Evolutionary conservation across 805 yeast genomes (phyloP).

Genomic region (Suhomyces prunicola): DNA sequence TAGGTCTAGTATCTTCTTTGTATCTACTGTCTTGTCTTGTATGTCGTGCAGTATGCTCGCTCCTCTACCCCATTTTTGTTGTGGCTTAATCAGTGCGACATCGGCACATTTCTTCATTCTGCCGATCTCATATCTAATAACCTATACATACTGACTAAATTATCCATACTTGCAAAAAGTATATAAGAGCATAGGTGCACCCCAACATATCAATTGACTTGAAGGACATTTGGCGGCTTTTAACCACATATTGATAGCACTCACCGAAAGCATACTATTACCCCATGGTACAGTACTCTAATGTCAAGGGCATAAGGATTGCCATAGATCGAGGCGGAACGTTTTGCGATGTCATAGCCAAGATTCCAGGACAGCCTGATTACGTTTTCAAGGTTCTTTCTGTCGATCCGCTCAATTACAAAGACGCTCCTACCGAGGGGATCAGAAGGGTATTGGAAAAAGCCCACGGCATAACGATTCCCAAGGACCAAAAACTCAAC

Average conservation of each 20-base stretch:
- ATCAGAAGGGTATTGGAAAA: conserved; percentile 72
- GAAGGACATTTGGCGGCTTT: no score
- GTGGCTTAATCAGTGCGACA: not conserved
- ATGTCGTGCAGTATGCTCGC: no score
- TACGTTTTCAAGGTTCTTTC: conserved; percentile 75
- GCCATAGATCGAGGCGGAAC: conserved; percentile 72
- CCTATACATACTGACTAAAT: not conserved
- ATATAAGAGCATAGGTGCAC: not conserved
- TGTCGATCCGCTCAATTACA: conserved; percentile 83
- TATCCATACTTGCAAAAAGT: not conserved
- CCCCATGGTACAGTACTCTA: not conserved
- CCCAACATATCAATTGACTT: not conserved
- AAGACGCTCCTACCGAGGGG: conserved; percentile 92
- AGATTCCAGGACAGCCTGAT: conserved; percentile 51
- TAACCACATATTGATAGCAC: not conserved
- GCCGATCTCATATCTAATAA: not conserved
- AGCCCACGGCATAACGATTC: conserved; percentile 51
- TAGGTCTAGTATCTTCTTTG: no score
- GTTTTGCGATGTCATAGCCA: conserved; percentile 70
- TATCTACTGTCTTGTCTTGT: no score
- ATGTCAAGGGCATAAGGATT: conserved; percentile 20
- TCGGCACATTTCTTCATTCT: not conserved
- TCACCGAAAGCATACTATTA: not conserved
- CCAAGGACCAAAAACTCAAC: conserved; percentile 56
- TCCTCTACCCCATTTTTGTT: not conserved